These are phyloP conservation scores for Penicillium riverlandense DNA, from an alignment of 495 filamentous ascomycete genomes.

Conservation along the genomic window DNA sequence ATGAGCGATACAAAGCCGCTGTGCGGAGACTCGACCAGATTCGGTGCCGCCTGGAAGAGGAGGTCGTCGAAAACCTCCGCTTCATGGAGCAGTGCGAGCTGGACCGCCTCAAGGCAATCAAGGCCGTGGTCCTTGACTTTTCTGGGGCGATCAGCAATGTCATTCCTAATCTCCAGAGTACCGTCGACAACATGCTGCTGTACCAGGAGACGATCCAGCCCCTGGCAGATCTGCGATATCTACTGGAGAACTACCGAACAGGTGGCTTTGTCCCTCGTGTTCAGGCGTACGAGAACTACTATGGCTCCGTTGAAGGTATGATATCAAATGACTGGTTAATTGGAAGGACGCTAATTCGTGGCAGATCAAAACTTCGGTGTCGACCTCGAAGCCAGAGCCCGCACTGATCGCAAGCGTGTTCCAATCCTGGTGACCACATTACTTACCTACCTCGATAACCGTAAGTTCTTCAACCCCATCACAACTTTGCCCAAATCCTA, in stretches of 20 bases:
- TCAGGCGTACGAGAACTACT: conserved; percentile 97
- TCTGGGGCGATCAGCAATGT: conserved; percentile 97
- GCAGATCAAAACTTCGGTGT: conserved; percentile 94
- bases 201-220: conserved; percentile 98
- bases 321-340: neutral
- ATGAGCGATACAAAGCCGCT: conserved; percentile 84
- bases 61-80: conserved; percentile 82
- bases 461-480: conserved; percentile 28
- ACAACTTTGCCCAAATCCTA: neutral
- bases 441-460: conserved; percentile 88
- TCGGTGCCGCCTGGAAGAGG: conserved; percentile 89
- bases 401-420: conserved; percentile 91
- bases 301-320: conserved; percentile 83
- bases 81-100: conserved; percentile 98
- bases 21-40: conserved; percentile 82
- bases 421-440: conserved; percentile 88
- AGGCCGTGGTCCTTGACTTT: conserved; percentile 95
- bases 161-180: conserved; percentile 90
- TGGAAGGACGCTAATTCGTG: too few species aligned
- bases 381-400: conserved; percentile 86
- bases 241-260: conserved; percentile 97
- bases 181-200: conserved; percentile 96
- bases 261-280: conserved; percentile 87
- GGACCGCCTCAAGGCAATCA: conserved; percentile 93
- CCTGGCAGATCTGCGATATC: conserved; percentile 80